Base-by-base conservation (phyloP, 352 stramenopile species). In the Phytophthora agathidicida region DNA sequence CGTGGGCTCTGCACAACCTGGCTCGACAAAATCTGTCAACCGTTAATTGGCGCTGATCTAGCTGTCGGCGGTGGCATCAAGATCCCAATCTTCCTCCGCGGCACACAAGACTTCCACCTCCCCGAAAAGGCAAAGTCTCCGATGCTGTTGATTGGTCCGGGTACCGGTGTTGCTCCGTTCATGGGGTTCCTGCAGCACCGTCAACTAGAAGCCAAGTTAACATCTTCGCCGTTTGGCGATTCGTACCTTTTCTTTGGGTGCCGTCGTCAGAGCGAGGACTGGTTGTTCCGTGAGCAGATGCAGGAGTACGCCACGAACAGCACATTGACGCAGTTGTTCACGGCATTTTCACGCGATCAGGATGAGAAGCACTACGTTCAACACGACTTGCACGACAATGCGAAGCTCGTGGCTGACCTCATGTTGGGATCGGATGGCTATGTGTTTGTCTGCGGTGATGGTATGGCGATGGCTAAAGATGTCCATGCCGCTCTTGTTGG, bases 171-270 rank as follows among this genome's bases (percentile, higher is more conserved):
- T 41, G 89, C 96, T 10, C 96, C 96, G 16, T 99, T 99, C 74
- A 93, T 98, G 55, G 94, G 96, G 30, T 99, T 99, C 55, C 48
- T 99, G 30, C 80, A 95, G 50, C 94, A 99, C 54, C 91, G 89
- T 17, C 51, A 76, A 14, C 26, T 72, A 13, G 68, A 90, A 55
- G 44, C 59, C 14, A 50, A 69, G 31, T 24, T 33, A 80, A 19
- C 24, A 1, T 33, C 56, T 14, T 39, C 16, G 11, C 23, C 27
- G 3, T 11, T 16, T 16, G 73, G 78, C 10, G 44, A 69, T 9
- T 89, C 94, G 13, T 88, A 91, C 52, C 71, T 99, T n/a, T 99
- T 97, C 70, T 98, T 97, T 71, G 96, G 96, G 17, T 98, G 96
- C 60, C 86, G 96, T 11, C 71, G 84, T 46, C 53, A 59, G 14